Base-by-base conservation (phyloP, 768 basidiomycete species). In the Boletus rex-veris region DNA sequence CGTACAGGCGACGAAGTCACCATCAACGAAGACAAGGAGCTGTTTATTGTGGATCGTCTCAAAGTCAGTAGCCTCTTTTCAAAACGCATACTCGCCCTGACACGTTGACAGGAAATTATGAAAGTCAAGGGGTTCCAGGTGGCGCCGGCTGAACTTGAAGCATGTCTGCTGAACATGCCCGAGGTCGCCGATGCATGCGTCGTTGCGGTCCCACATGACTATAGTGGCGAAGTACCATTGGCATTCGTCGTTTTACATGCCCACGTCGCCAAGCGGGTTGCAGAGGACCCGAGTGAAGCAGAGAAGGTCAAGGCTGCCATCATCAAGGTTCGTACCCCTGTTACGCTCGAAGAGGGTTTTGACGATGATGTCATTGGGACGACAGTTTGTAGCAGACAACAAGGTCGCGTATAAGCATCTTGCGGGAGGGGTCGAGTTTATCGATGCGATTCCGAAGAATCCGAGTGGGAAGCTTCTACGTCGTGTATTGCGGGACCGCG, bases 101-200 rank as follows among this genome's bases (percentile, higher is more conserved):
- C 72, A 30, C 31, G 19, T 41, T 19, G 19, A 30, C 48, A 84
- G 82, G 85, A 86, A 69, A 75, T 86, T 28, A 71, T 88, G 63
- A 88, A 88, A 72, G 82, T 85, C 40, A 77, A 71, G 61, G 87
- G 88, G 3, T 85, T 84, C 64, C 86, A 89, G 63, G 86, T 89
- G 1, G 84, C 87, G 1, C 87, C 86, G 3, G 85, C 87, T 4
- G 86, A 87, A 57, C 73, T 88, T 9, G 86, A 88, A 61, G 86
- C 80, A 18, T 83, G 83, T 54, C 61, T 86, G n/a, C 65, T 86
- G 24, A 77, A 73, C 41, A 82, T 87, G 58, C 68, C 77, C 1
- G 84, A 85, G 58, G 79, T 88, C 21, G 73, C 74, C 5, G 80
- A 85, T 40, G 74, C 75, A 2, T 86, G 86, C 57, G 85, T 89